These are phyloP conservation scores for Diaporthe sp. DNA, from an alignment of 2,329 filamentous ascomycete genomes.

Conservation along the genomic window DNA sequence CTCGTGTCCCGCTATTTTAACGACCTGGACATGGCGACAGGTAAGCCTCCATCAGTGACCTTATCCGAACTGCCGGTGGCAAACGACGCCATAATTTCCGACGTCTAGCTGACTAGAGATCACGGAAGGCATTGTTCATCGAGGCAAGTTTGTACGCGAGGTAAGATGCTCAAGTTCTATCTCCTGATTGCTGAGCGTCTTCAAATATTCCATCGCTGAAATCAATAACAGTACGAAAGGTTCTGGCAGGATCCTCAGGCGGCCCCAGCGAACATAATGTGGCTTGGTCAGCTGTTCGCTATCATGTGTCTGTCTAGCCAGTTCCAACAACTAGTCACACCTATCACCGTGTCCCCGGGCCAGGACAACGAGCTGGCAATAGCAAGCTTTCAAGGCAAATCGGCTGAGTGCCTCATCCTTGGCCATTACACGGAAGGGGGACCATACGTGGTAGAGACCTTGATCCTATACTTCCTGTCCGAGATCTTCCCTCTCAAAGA, in stretches of 20 bases:
- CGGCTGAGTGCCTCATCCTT: slow-evolving; percentile 52
- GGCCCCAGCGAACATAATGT: slow-evolving; percentile 51
- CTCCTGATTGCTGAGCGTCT: neutral
- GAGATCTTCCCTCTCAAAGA: slow-evolving; percentile 49
- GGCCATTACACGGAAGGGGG: slow-evolving; percentile 58
- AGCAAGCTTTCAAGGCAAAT: slow-evolving; percentile 45
- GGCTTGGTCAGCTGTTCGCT: slow-evolving; percentile 60
- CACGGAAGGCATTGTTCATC: slow-evolving; percentile 45
- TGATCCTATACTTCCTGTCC: slow-evolving; percentile 50
- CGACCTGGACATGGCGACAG: slow-evolving; percentile 45
- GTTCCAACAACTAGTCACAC: slow-evolving; percentile 38
- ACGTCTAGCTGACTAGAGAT: neutral
- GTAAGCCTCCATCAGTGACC: slow-evolving; percentile 36
- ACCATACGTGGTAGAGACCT: slow-evolving; percentile 54
- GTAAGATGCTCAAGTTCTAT: slow-evolving; percentile 39
- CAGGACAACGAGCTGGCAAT: neutral
- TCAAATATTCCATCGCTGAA: slow-evolving; percentile 9
- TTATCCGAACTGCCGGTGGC: neutral
- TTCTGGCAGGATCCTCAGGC: slow-evolving; percentile 57
- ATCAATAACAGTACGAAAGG: slow-evolving; percentile 51
- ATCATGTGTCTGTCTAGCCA: slow-evolving; percentile 57
- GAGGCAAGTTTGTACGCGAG: slow-evolving; percentile 48
- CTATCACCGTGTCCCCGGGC: neutral
- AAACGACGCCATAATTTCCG: neutral
- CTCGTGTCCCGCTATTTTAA: slow-evolving; percentile 54